Evolutionary conservation across 2,329 filamentous ascomycete genomes (phyloP).

Genomic region (Chaetomium olivaceum): DNA sequence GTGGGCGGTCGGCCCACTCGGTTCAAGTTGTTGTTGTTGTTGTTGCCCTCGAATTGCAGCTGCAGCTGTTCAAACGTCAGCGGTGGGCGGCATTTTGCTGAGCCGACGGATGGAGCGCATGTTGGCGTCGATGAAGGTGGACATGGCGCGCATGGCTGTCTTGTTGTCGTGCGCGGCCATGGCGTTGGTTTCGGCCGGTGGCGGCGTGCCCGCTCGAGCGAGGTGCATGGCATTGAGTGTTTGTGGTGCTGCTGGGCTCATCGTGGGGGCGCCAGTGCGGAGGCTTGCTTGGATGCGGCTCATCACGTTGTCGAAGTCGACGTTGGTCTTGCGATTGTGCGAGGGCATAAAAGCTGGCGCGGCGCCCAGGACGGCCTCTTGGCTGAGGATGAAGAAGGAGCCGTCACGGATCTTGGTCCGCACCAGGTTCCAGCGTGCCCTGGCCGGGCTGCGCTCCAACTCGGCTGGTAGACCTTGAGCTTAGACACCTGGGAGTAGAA

Average conservation of each 20-base stretch:
- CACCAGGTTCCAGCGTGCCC: constrained; percentile 54
- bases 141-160: constrained; percentile 48
- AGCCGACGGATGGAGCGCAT: constrained; percentile 46
- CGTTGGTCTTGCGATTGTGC: constrained; percentile 35
- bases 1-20: constrained; percentile 30
- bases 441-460: constrained; percentile 54
- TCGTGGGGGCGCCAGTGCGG: constrained; percentile 18
- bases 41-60: constrained; percentile 20
- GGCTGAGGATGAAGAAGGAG: constrained; percentile 52
- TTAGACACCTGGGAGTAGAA: constrained; percentile 55
- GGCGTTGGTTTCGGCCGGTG: constrained; percentile 39
- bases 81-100: constrained; percentile 41
- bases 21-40: background rate
- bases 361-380: constrained; percentile 38
- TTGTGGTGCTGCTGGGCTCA: constrained; percentile 10
- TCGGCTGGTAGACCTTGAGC: constrained; percentile 53
- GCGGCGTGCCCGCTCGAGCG: constrained; percentile 38
- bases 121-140: constrained; percentile 46
- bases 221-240: constrained; percentile 47
- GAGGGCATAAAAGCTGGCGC: constrained; percentile 34
- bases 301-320: constrained; percentile 46
- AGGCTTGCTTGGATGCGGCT: constrained; percentile 29
- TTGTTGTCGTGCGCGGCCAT: constrained; percentile 47
- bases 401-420: constrained; percentile 51
- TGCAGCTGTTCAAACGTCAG: constrained; percentile 40